phyloP scores from a whole-genome alignment of 2,329 filamentous ascomycete genomes.

The Aspergillus udagawae region DNA sequence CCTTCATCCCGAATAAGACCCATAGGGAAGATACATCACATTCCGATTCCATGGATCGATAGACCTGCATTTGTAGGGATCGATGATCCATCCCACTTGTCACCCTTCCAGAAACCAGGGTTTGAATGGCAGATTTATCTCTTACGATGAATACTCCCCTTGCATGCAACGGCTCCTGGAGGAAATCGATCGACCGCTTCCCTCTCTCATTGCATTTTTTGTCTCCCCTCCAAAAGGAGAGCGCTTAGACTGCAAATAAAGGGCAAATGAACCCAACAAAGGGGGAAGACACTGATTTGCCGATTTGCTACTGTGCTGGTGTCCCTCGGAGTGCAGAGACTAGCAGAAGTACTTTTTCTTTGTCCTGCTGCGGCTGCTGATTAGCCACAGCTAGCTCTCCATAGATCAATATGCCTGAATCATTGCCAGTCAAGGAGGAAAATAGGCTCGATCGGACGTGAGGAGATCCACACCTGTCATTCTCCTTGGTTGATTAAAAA shows the following conservation, averaged over 20 bases:
- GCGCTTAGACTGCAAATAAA: neutral
- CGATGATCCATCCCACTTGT: neutral
- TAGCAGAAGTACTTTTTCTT: neutral
- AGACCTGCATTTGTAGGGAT: neutral
- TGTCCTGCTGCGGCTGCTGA: neutral
- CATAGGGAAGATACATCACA: conserved; percentile 18
- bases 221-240: neutral
- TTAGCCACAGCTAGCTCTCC: neutral
- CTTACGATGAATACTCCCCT: neutral
- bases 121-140: neutral
- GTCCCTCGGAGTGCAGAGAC: neutral
- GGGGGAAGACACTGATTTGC: neutral
- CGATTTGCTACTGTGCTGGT: neutral
- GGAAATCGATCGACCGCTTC: neutral
- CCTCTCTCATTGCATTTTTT: neutral
- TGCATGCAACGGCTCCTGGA: neutral
- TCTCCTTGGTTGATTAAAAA: neutral
- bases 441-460: neutral
- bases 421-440: neutral
- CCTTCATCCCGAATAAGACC: neutral
- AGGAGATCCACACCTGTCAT: neutral
- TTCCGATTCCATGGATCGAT: conserved; percentile 7
- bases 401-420: neutral
- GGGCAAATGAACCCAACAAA: neutral
- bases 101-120: neutral